phyloP scores from a whole-genome alignment of 1,284 basidiomycete genomes.

The Trametes polyzona region DNA sequence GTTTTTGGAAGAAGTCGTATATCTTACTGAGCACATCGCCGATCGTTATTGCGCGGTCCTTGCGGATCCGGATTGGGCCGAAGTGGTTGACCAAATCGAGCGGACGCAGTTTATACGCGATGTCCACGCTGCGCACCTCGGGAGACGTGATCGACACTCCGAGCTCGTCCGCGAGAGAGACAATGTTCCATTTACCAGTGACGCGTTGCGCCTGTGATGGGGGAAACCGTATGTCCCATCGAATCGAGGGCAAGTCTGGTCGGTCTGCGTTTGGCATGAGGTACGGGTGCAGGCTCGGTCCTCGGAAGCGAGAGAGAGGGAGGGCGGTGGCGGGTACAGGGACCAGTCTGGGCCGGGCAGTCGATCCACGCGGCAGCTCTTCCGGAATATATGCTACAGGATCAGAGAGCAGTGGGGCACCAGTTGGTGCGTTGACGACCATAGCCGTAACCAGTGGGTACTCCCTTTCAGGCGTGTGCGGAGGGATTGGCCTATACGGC shows the following conservation, averaged over 20 bases:
- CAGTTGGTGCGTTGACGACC: neutral
- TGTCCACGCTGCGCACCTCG: conserved; percentile 27
- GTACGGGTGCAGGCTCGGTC: conserved; percentile 34
- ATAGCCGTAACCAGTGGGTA: neutral
- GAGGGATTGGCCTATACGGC: neutral
- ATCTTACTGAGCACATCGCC: conserved; percentile 41
- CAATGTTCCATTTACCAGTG: conserved; percentile 36
- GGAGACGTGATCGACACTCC: conserved; percentile 33
- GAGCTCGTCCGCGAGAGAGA: conserved; percentile 15
- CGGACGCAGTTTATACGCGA: conserved; percentile 32
- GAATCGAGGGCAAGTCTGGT: conserved; percentile 35
- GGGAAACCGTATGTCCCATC: conserved; percentile 43
- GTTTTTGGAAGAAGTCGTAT: conserved; percentile 40
- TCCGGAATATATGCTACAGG: neutral
- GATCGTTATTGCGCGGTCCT: conserved; percentile 30
- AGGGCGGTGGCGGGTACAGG: neutral
- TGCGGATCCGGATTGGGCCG: conserved; percentile 35
- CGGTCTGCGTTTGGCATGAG: conserved; percentile 42
- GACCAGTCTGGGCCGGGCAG: too few relatives aligned
- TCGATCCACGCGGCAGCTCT: too few relatives aligned
- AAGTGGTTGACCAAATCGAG: conserved; percentile 33
- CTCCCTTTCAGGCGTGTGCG: neutral
- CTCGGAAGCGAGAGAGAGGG: neutral
- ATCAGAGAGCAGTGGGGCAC: neutral
- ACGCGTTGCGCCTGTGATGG: conserved; percentile 39